A percentile compares a stretch with the other conserved stretches of the same genome.
Evolutionary conservation across 208 protist species (phyloP).

Genomic region (Leishmania arabica): DNA sequence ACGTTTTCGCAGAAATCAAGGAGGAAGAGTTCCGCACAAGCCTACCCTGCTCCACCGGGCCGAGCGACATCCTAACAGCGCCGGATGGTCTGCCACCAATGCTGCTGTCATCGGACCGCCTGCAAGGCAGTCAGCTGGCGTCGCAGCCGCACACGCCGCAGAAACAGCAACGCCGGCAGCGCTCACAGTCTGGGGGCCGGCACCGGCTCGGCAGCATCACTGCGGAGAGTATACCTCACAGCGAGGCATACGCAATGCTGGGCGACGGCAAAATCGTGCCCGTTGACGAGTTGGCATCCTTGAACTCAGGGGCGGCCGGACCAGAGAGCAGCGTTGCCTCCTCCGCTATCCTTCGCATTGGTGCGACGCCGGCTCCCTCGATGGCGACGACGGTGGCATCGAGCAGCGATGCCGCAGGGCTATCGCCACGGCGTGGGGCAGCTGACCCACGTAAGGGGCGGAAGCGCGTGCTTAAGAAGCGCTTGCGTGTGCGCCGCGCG

Average conservation of each 20-base stretch:
- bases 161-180: conserved; percentile 10
- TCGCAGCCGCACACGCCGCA: conserved; percentile 4
- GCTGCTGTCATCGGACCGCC: background rate
- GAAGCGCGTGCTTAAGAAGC: conserved; percentile 51
- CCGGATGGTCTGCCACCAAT: background rate
- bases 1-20: conserved; percentile 49
- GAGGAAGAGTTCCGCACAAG: conserved; percentile 44
- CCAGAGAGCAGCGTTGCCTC: conserved; percentile 16
- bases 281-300: background rate
- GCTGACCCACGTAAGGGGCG: conserved; percentile 32
- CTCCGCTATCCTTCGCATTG: background rate
- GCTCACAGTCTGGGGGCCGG: background rate
- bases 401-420: conserved; percentile 9
- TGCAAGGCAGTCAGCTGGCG: conserved; percentile 2
- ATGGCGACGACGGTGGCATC: conserved; percentile 1
- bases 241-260: conserved; percentile 34
- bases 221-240: conserved; percentile 41
- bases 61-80: conserved; percentile 14
- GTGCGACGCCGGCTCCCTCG: background rate
- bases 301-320: background rate
- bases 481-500: conserved; percentile 30
- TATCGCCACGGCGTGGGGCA: conserved; percentile 7
- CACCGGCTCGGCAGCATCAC: conserved; percentile 26
- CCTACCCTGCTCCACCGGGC: conserved; percentile 31
- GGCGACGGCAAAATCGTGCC: conserved; percentile 41